Conservation (phyloP, 495 filamentous ascomycete species). For the Trichoderma orchidacearum region DNA sequence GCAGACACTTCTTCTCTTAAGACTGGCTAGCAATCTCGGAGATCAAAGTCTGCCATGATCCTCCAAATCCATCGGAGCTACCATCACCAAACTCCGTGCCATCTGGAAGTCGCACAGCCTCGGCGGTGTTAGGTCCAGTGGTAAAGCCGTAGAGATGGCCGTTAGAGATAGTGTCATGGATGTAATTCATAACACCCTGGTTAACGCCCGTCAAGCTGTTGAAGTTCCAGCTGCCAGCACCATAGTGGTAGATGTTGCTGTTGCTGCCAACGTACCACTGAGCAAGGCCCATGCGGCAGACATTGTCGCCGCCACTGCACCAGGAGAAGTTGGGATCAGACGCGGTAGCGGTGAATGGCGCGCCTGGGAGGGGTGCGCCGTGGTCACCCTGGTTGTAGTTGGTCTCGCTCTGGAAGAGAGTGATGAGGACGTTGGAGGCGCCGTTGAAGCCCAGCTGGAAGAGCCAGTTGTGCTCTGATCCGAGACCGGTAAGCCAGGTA, state of each 20-base stretch:
- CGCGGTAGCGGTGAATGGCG: slow-evolving; percentile 29
- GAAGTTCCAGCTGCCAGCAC: not conserved
- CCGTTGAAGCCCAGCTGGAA: slow-evolving; percentile 59
- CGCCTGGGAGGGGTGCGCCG: slow-evolving; percentile 32
- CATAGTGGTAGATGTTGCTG: not conserved
- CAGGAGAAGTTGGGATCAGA: slow-evolving; percentile 40
- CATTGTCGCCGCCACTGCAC: slow-evolving; percentile 15
- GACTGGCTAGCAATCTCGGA: slow-evolving; percentile 13
- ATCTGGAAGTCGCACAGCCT: slow-evolving; percentile 1
- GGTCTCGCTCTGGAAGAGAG: slow-evolving; percentile 69
- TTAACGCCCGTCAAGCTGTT: not conserved
- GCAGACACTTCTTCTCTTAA: too few relatives aligned
- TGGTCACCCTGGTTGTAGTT: slow-evolving; percentile 75
- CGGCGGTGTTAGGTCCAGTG: not conserved
- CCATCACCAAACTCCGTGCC: slow-evolving; percentile 1
- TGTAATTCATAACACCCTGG: not conserved
- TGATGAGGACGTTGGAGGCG: slow-evolving; percentile 61
- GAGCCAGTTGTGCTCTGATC: slow-evolving; percentile 52
- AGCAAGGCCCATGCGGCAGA: slow-evolving; percentile 29
- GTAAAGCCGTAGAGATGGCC: slow-evolving; percentile 3
- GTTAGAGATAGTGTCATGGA: not conserved
- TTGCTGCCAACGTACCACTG: not conserved
- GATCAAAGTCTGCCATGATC: slow-evolving; percentile 2
- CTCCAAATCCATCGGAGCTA: not conserved
- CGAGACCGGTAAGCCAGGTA: slow-evolving; percentile 48